Evolutionary conservation across 1,284 basidiomycete genomes (phyloP), one percentile per base, ranked within the genome.

Genomic region (Trametes polyzona): DNA sequence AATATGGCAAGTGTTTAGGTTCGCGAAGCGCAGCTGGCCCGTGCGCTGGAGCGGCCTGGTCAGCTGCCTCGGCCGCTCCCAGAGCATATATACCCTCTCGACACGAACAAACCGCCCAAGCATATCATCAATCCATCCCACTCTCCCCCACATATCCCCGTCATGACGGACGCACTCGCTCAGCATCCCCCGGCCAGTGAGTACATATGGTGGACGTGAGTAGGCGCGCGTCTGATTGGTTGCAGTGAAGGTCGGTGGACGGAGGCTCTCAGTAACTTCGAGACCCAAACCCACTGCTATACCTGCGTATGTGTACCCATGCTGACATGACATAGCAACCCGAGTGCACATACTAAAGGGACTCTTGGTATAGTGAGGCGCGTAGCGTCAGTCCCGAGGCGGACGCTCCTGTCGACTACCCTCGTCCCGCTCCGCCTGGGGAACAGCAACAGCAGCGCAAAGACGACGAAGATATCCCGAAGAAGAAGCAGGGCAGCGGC

Each of bases 181-280:
- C 69, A 76, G 59, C 68, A 68, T 49, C 55, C 68, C 33, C 65
- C 66, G 27, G 63, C 63, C 42, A 62, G 63, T 68, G 54, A 57
- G 65, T 63, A 24, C 26, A 26, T 44, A 14, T n/a, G 3, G 4
- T 24, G 26, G 14, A 42, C 55, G 36, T 46, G 27, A 9, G 4
- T 19, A n/a, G 26, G 33, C 49, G 33, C 32, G 52, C 43, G 10
- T 40, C 35, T 49, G 23, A 43, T 17, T 17, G 42, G n/a, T 29
- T 21, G 30, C 61, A 88, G 86, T 86, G 64, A 86, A 83, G 73
- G 86, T 88, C 21, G 86, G 80, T 43, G 84, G 86, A 26, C 79
- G 86, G 30, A 81, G 86, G 23, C 76, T 84, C 46, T 88, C 86
- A 16, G 63, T 79, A 27, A 78, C 70, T 52, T 68, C 76, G 9